These are phyloP conservation scores for Neurospora africana DNA, from an alignment of 495 filamentous ascomycete genomes.

Conservation along the genomic window DNA sequence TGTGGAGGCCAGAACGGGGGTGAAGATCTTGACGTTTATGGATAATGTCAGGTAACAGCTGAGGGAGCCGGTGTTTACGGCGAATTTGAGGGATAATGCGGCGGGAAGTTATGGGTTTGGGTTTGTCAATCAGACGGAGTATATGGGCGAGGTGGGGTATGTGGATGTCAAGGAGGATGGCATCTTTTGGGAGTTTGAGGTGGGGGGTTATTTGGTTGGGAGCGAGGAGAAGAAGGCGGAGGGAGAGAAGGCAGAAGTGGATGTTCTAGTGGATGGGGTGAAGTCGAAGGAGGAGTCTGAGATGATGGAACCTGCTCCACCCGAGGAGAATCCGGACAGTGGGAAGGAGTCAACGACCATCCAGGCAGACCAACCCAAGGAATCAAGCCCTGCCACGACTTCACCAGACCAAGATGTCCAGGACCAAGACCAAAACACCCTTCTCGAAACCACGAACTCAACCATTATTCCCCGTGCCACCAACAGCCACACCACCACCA, in stretches of 20 bases:
- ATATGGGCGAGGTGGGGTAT: conserved; percentile 40
- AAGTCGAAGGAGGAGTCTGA: not conserved
- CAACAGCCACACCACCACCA: conserved; percentile 18
- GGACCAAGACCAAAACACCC: conserved; percentile 39
- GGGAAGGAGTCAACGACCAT: not conserved
- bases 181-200: conserved; percentile 19
- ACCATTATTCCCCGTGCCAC: not conserved
- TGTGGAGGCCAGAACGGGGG: conserved; percentile 22
- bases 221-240: not conserved
- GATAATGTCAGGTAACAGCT: conserved; percentile 49
- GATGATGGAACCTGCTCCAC: not conserved
- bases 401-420: conserved; percentile 44
- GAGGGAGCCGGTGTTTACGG: conserved; percentile 51
- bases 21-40: conserved; percentile 53
- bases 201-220: not conserved
- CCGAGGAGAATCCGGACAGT: not conserved
- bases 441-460: not conserved
- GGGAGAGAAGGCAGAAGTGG: not conserved
- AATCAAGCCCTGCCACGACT: not conserved
- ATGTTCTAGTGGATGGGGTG: not conserved
- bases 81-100: conserved; percentile 43
- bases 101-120: conserved; percentile 62
- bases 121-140: conserved; percentile 47
- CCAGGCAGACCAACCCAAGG: not conserved
- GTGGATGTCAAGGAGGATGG: conserved; percentile 13